Percentiles rank a stretch among this genome's conserved stretches.
Evolutionary conservation across 768 basidiomycete species (phyloP).

Genomic region (Melanogaster broomeanus): DNA sequence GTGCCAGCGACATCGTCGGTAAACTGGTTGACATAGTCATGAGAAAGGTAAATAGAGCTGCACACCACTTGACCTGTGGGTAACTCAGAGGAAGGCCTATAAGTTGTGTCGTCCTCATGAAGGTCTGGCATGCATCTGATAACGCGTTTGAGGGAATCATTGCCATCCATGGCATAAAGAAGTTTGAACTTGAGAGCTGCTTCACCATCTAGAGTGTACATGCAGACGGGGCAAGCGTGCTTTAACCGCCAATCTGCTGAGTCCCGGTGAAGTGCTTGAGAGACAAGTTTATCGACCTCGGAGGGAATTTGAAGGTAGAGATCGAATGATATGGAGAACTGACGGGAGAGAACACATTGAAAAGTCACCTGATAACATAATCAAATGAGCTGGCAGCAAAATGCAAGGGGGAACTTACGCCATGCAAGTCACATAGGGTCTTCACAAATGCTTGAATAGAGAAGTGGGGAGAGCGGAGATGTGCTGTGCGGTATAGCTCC

Average conservation of each 20-base stretch:
- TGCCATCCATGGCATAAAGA: constrained; percentile 12
- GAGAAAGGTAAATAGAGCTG: background rate
- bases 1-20: background rate
- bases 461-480: constrained; percentile 12
- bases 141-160: constrained; percentile 1
- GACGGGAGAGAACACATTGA: constrained; percentile 7
- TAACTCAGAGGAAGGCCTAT: background rate
- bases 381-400: background rate
- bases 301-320: constrained; percentile 24
- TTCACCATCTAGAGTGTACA: background rate
- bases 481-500: constrained; percentile 11
- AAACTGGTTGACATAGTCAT: background rate
- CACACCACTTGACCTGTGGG: background rate
- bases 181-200: constrained; percentile 1
- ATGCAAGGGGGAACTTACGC: background rate
- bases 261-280: constrained; percentile 8
- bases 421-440: constrained; percentile 19
- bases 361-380: constrained; percentile 3
- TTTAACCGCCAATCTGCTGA: constrained; percentile 5
- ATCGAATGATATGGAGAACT: constrained; percentile 29
- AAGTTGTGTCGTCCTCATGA: background rate
- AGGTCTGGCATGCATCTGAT: background rate
- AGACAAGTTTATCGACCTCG: constrained; percentile 10
- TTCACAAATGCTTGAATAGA: constrained; percentile 22
- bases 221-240: constrained; percentile 10